Base-by-base conservation (phyloP, 2,329 filamentous ascomycete species). In the Cucurbitaria berberidis region DNA sequence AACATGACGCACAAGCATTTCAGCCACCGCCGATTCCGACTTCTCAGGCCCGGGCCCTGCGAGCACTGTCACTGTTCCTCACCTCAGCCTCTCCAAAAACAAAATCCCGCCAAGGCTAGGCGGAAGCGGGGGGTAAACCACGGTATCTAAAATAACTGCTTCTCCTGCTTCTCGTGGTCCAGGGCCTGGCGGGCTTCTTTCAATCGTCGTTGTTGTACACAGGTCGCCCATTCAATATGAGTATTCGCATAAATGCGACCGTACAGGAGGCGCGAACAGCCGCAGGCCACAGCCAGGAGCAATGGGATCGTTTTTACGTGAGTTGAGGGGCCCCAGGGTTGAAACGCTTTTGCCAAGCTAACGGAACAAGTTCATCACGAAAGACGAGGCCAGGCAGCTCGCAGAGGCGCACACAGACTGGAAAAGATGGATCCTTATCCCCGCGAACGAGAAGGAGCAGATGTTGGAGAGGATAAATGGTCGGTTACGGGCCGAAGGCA, bases 291-390 rank as follows among this genome's bases (percentile, higher is more conserved):
- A 71, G 63, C 55, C 71, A 69, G 57, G 69, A 73, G 58, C 71
- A 74, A 63, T 74, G 71, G 71, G 69, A 73, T 49, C 62, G 70
- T 11, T 74, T 73, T 54, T 74, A 74, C 57, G 71, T 74, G 57
- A 67, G 70, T 72, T 8, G 32, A 58, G 41, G 21, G 21, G 45
- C 32, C 42, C n/a, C n/a, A n/a, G 43, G 44, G 34, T 55, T 36
- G 53, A 40, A 50, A 48, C 45, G 50, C 45, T 45, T 45, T 53
- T 42, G 34, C 39, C 43, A 41, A 62, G 57, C 68, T 73, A 64
- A 73, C 62, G 39, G 43, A 41, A 46, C 48, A 46, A 74, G 71
- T 73, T 71, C 54, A 73, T 74, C 55, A 73, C 71, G 18, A 74
- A 73, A 46, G 71, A 74, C 50, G 70, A 73, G 58, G 67, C 70